phyloP scores from a whole-genome alignment of 192 early-diverging fungal genomes.

The Allomyces macrogynus region DNA sequence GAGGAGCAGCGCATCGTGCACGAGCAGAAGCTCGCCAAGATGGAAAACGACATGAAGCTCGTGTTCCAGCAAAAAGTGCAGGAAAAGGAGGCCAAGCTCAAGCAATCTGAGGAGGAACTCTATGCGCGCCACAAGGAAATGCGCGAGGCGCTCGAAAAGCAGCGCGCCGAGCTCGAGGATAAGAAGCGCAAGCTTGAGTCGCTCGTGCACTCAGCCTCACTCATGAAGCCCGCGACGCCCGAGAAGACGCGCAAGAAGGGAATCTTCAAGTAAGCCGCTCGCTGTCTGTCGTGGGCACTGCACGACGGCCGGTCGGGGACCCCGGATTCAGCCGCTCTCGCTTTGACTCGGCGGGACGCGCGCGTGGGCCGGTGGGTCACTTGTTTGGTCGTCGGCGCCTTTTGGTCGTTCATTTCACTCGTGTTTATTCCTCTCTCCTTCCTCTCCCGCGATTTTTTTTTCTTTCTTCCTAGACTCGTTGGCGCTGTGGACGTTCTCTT shows the following conservation, averaged over 20 bases:
- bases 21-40: constrained; percentile 87
- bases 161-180: constrained; percentile 78
- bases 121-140: constrained; percentile 94
- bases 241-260: constrained; percentile 54
- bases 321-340: not conserved
- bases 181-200: constrained; percentile 72
- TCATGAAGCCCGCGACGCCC: constrained; percentile 39
- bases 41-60: constrained; percentile 97
- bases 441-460: too few species aligned
- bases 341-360: too few species aligned
- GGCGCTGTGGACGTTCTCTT: too few species aligned
- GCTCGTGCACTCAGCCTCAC: constrained; percentile 12
- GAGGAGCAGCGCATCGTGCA: constrained; percentile 83
- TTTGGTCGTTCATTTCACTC: too few species aligned
- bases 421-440: too few species aligned
- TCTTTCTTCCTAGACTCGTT: too few species aligned
- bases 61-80: constrained; percentile 98
- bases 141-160: constrained; percentile 92
- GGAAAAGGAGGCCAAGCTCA: constrained; percentile 95
- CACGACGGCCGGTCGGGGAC: not conserved
- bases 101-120: constrained; percentile 89
- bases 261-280: constrained; percentile 28
- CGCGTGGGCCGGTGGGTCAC: too few species aligned
- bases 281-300: too few species aligned
- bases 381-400: too few species aligned